Evolutionary conservation across 2,329 filamentous ascomycete species (phyloP), one percentile per base, ranked within the genome.

Genomic region (Calycina marina): DNA sequence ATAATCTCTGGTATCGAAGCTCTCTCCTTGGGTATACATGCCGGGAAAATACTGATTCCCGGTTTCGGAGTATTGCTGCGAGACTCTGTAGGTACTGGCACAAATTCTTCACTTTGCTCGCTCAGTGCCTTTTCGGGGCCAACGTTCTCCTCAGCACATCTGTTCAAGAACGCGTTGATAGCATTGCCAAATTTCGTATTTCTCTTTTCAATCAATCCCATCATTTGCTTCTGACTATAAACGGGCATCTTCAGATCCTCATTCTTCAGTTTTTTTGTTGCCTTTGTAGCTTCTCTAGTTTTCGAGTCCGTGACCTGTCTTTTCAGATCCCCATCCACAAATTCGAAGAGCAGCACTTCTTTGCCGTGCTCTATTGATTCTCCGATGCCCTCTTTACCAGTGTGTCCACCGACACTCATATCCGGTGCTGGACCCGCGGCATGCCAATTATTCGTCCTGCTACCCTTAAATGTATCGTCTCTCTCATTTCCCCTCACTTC

Each of bases 151-250:
- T 68, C 66, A 0, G 65, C 63, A 50, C 85, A 93, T 25, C 70
- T 64, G 40, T 81, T 80, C 37, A 98, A 56, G 47, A 92, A 96
- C 0, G 54, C 56, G 53, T 81, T 79, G 37, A 93, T 66, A 0
- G 86, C 82, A 36, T 72, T 77, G 0, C 63, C 63, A 48, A 96
- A 96, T 50, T 86, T 90, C 32, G 62, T 61, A 48, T 94, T 94
- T 29, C 90, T 67, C 58, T 88, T 90, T 56, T 88, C 84, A 45
- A 98, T 94, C 43, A 94, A 55, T 32, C 66, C 69, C 51, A 80
- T 75, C 79, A 96, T 84, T 56, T 93, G 84, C 54, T 86, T 86
- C 56, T 93, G 86, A 41, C 83, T 84, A 58, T 75, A 94, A 6
- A 93, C 81, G 0, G 88, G 90, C 74, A 94, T 84, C 55, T 81